A percentile compares a stretch with the other conserved stretches of the same genome.
phyloP scores from a whole-genome alignment of 1,284 basidiomycete species.

The Limonomyces culmigenus region DNA sequence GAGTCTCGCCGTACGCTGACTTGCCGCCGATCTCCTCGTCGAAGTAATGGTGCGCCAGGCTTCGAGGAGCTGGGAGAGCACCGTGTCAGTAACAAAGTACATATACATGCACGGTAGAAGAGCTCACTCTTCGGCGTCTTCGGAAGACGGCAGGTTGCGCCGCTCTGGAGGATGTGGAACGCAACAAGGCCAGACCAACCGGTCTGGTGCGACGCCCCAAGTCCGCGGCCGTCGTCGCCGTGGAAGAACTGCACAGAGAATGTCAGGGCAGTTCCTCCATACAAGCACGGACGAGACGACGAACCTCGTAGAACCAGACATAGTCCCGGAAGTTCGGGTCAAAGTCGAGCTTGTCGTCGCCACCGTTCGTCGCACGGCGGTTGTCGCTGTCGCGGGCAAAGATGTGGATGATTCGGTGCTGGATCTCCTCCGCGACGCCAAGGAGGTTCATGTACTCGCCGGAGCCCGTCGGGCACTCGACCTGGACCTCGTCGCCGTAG shows the following conservation, averaged over 20 bases:
- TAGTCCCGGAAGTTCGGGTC: conserved; percentile 97
- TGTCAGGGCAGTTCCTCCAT: conserved; percentile 4
- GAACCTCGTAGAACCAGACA: conserved; percentile 85
- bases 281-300: conserved; percentile 7
- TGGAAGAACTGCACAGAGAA: conserved; percentile 67
- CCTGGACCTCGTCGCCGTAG: conserved; percentile 75
- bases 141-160: conserved; percentile 68
- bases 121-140: conserved; percentile 74
- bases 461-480: conserved; percentile 88
- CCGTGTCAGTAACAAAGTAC: conserved; percentile 4
- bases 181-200: conserved; percentile 94
- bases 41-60: conserved; percentile 86
- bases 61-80: conserved; percentile 54
- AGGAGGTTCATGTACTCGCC: conserved; percentile 94
- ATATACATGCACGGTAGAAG: conserved; percentile 7
- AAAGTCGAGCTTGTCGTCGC: conserved; percentile 70
- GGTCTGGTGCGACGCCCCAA: conserved; percentile 95
- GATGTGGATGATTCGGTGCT: conserved; percentile 93
- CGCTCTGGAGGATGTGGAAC: conserved; percentile 81
- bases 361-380: conserved; percentile 81
- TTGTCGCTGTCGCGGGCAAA: conserved; percentile 84
- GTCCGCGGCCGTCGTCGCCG: conserved; percentile 78
- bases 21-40: conserved; percentile 41
- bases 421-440: conserved; percentile 89
- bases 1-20: conserved; percentile 51